Conservation (phyloP, 805 yeast species). For the Starmerella cellae region DNA sequence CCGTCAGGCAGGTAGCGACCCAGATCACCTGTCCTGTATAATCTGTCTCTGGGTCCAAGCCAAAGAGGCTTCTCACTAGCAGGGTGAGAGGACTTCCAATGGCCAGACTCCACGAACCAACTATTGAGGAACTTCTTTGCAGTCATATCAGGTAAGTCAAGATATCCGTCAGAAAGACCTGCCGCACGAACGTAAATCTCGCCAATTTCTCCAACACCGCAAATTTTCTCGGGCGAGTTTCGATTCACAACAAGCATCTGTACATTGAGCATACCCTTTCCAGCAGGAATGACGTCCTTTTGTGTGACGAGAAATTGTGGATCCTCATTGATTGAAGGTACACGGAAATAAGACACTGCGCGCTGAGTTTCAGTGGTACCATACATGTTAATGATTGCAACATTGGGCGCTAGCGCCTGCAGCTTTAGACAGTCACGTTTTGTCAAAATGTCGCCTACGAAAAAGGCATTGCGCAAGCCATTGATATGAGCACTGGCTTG, state of each 20-base stretch:
- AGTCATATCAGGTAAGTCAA: slow-evolving; percentile 81
- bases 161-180: slow-evolving; percentile 92
- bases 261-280: slow-evolving; percentile 92
- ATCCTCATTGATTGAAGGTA: slow-evolving; percentile 57
- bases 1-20: slow-evolving; percentile 97
- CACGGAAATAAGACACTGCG: slow-evolving; percentile 89
- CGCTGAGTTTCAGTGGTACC: slow-evolving; percentile 99
- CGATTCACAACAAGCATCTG: slow-evolving; percentile 89
- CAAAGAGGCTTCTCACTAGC: slow-evolving; percentile 38
- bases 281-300: slow-evolving; percentile 97
- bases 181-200: slow-evolving; percentile 97
- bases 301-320: slow-evolving; percentile 63
- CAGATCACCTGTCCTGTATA: slow-evolving; percentile 93
- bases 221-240: slow-evolving; percentile 71
- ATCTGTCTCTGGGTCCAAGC: slow-evolving; percentile 89
- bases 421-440: slow-evolving; percentile 91
- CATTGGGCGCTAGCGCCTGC: slow-evolving; percentile 84
- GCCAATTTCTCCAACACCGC: slow-evolving; percentile 98
- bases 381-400: slow-evolving; percentile 88
- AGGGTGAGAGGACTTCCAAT: slow-evolving; percentile 38
- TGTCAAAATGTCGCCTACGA: slow-evolving; percentile 94
- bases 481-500: slow-evolving; percentile 87
- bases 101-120: slow-evolving; percentile 67
- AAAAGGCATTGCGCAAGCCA: slow-evolving; percentile 83
- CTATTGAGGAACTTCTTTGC: slow-evolving; percentile 75